Conservation (phyloP, 164 flowering plant genomes). For the Magnolia officinalis region DNA sequence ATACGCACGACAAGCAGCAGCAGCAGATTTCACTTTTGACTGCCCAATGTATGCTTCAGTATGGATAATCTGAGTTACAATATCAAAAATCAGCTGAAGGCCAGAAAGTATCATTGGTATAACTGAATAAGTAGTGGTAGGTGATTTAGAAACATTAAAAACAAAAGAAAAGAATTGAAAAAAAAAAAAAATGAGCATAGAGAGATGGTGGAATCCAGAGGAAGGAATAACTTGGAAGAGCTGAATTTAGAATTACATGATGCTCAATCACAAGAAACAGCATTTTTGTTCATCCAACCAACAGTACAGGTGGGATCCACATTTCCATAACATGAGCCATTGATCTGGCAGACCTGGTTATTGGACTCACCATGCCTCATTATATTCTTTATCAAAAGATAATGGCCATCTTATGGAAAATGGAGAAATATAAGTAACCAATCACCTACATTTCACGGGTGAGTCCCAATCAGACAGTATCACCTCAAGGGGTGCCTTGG, state of each 20-base stretch:
- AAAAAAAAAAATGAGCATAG: background rate
- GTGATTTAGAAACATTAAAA: background rate
- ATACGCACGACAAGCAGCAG: conserved; percentile 86
- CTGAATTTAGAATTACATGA: background rate
- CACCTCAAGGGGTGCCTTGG: background rate
- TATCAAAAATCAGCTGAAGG: background rate
- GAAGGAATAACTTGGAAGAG: background rate
- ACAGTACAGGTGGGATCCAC: background rate
- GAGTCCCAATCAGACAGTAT: background rate
- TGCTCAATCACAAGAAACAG: background rate
- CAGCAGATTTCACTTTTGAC: conserved; percentile 92
- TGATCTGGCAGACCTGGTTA: too few species aligned
- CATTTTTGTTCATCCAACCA: background rate
- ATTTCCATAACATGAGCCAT: too few species aligned
- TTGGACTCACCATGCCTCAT: background rate
- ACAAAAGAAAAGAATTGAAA: background rate
- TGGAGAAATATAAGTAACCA: background rate
- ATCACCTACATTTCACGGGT: background rate
- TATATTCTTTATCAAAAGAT: background rate
- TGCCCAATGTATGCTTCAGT: conserved; percentile 80
- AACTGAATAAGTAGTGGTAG: background rate
- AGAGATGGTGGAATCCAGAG: background rate
- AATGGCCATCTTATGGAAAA: background rate
- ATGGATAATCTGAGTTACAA: conserved; percentile 69
- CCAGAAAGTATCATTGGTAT: background rate